Evolutionary conservation across 306 rosid species (phyloP), one percentile per base, ranked within the genome.

Genomic region (Delonix regia): DNA sequence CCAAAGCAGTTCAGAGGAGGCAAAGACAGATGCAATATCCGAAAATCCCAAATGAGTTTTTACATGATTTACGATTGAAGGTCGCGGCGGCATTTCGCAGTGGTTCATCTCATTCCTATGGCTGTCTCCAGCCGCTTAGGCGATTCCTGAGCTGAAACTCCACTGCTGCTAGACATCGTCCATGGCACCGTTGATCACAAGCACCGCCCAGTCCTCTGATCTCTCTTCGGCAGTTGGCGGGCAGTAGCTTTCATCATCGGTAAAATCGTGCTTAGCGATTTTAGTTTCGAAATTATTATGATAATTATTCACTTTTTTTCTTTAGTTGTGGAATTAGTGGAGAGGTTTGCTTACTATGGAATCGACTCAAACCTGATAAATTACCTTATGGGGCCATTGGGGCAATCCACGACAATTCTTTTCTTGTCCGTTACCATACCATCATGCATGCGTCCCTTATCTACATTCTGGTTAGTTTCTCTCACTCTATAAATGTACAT

Each of bases 331-430:
- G 87, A 84, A 77, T 73, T 84, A 15, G 81, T 83, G 4, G 90
- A 84, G 83, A 84, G 81, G 74, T 84, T 81, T 33, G 88, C 88
- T 2, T 87, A 81, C 79, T 79, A 79, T 52, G 90, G 88, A 39
- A 82, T 84, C 7, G 10, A 64, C 38, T 76, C 79, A 19, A 87
- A 87, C 79, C 84, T 84, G 28, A 87, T 87, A 39, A 79, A 57
- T 27, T 87, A 75, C 42, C 44, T 84, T 71, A 87, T 88, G 5
- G 86, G 81, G 11, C 82, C 83, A 7, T 61, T 87, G 52, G 88
- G 81, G 7, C 86, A 86, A 78, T 77, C 87, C 7, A 81, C 85
- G 4, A 86, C 55, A 89, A 87, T 24, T 80, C 85, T 15, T 85
- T 61, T 57, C 78, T 87, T 9, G 91, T 89, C 25, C 87, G 91